Conservation (phyloP, 345 rosid species). For the Lenwebbia sp. region DNA sequence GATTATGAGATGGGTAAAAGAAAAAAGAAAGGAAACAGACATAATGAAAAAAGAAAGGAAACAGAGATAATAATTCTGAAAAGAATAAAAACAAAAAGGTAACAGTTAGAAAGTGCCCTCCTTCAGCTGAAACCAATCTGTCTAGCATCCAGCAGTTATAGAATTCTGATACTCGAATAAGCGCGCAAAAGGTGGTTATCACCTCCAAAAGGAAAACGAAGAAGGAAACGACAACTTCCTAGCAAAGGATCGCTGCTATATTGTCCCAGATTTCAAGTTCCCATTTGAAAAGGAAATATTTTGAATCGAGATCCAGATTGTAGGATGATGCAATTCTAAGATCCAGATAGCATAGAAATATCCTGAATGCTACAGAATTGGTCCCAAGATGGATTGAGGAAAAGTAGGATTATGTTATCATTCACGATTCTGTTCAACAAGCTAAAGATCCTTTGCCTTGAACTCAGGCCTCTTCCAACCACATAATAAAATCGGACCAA, state of each 20-base stretch:
- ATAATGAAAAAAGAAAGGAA: background rate
- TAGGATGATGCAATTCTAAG: background rate
- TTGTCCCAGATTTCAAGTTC: background rate
- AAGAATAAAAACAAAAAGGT: background rate
- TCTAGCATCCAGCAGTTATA: background rate
- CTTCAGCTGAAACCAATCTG: background rate
- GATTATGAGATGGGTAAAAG: background rate
- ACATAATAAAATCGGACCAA: background rate
- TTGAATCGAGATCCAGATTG: background rate
- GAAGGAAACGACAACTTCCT: background rate
- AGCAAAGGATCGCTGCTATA: background rate
- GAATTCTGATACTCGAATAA: background rate
- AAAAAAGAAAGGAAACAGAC: background rate
- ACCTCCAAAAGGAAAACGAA: background rate
- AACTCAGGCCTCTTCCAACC: background rate
- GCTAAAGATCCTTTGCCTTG: background rate
- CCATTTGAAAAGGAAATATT: background rate
- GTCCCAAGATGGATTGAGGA: background rate
- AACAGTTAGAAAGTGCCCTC: background rate
- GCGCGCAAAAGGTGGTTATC: background rate
- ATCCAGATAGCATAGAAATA: background rate
- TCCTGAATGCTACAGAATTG: background rate
- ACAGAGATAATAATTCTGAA: background rate
- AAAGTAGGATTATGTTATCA: background rate
- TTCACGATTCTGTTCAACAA: background rate